Evolutionary conservation across 495 filamentous ascomycete species (phyloP), one percentile per base, ranked within the genome.

Genomic region (Tetracladium marchalianum): DNA sequence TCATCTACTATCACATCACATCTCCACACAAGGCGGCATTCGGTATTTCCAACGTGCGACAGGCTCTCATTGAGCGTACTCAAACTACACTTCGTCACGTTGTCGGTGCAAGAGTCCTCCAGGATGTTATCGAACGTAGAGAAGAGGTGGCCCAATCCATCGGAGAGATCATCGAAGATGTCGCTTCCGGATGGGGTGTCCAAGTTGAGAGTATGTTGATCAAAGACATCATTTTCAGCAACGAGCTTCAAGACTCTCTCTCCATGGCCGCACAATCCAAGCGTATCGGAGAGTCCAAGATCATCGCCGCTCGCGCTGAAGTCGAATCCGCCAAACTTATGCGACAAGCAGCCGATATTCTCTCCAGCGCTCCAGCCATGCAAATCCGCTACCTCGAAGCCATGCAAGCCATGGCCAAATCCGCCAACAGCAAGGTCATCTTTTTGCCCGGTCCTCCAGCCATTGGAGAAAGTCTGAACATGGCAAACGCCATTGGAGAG

Each of bases 241-340:
- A 82, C 59, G 92, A 97, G 49, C 78, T 99, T 27, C 92, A 99
- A 65, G 92, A 96, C 49, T 92, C 85, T n/a, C 77, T 99, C 46
- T 92, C 85, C 61, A 99, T 99, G 92, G 92, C 92, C n/a, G 92
- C 92, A n/a, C 89, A 98, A 73, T 83, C 78, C 69, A 97, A 97
- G 82, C 82, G 92, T 43, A 95, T 96, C 53, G 92, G 93, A 66
- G 92, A 98, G 69, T 86, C 81, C 68, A 98, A 98, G 75, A 89
- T 97, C 62, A 97, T 97, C 54, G 85, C 88, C 31, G 92, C 92
- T 44, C 85, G 90, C 56, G 92, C 92, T 32, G 92, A 99, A 68
- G 92, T 99, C 62, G 92, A 99, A 65, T 79, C 79, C 44, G 92
- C 93, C 62, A 97, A 97, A 62, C 68, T 98, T 65, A 98, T 98